Base-by-base conservation (phyloP, 2,329 filamentous ascomycete species). In the Calonectria hongkongensis region DNA sequence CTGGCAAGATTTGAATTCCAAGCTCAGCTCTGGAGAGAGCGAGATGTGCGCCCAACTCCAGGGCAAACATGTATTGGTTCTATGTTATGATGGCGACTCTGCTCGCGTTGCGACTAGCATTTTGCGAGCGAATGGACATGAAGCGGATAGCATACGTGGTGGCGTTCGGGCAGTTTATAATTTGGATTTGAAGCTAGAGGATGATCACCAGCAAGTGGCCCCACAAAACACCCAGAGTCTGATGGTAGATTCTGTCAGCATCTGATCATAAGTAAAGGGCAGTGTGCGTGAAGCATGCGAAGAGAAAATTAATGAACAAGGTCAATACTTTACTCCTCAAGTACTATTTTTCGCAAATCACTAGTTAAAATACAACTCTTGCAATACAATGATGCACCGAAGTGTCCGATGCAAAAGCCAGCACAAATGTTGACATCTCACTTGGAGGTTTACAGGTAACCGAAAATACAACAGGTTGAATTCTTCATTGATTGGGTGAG, bases 101-200 rank as follows among this genome's bases (percentile, higher is more conserved):
- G 54, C 54, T 41, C 54, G 54, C 27, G 54, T 60, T 39, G 54
- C 54, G 4, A 60, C 54, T 0, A 60, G 54, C 16, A 33, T 60
- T 8, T 25, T 60, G 36, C 33, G 54, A 16, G 54, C 54, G 15
- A 60, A 60, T 27, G 54, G 54, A 28, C 36, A 60, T 39, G 33
- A 41, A 8, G 54, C 54, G 9, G 54, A 60, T n/a, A 60, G 54
- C n/a, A 60, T 60, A 21, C 54, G 54, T n/a, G 54, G 54, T n/a
- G 54, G 54, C 18, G 33, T 60, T 2, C 33, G 39, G 39, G 54
- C 54, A 2, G 36, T 60, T 13, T 41, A 25, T n/a, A 21, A 39
- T 2, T 60, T 60, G 54, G 36, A 60, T 60, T 41, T 60, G 54
- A 60, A 60, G 7, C 21, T 60, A 36, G 54, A 60, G 6, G n/a